Evolutionary conservation across 2,329 filamentous ascomycete species (phyloP).

Genomic region (Alternaria triticimaculans): DNA sequence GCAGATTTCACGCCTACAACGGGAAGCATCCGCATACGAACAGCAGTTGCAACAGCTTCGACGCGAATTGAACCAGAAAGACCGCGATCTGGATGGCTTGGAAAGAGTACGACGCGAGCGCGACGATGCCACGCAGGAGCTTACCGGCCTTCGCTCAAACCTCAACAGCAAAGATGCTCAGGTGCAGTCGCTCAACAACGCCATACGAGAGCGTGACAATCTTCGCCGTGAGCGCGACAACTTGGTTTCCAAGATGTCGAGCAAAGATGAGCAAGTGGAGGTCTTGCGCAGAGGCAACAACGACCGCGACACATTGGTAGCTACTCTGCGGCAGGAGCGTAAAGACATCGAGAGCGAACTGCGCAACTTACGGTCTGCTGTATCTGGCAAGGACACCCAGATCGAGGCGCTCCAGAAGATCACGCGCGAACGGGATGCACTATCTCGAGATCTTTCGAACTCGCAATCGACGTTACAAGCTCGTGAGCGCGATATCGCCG

Average conservation of each 20-base stretch:
- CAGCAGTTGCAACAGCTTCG: constrained; percentile 42
- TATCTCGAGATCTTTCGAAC: constrained; percentile 39
- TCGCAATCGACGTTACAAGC: constrained; percentile 39
- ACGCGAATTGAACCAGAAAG: constrained; percentile 36
- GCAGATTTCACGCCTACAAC: constrained; percentile 41
- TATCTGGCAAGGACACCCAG: constrained; percentile 41
- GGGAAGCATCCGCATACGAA: constrained; percentile 38
- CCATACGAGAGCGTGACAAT: constrained; percentile 37
- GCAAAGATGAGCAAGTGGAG: constrained; percentile 41
- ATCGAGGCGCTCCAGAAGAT: constrained; percentile 46
- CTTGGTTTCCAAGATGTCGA: constrained; percentile 31
- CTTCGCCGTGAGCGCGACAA: constrained; percentile 42
- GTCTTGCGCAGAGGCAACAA: constrained; percentile 34
- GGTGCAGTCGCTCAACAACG: constrained; percentile 39
- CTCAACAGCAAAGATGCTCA: constrained; percentile 40
- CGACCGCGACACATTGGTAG: constrained; percentile 39
- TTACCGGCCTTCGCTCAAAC: constrained; percentile 36
- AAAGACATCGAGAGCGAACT: constrained; percentile 30
- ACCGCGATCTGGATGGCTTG: constrained; percentile 38
- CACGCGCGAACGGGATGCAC: constrained; percentile 41
- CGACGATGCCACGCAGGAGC: constrained; percentile 43
- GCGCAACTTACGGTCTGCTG: constrained; percentile 32
- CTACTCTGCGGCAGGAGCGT: constrained; percentile 38
- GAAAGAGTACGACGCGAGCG: constrained; percentile 38
- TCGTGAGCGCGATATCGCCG: constrained; percentile 42